A percentile compares a stretch with the other conserved stretches of the same genome.
Conservation (phyloP, 2,329 filamentous ascomycete species). For the Alternaria sp. region DNA sequence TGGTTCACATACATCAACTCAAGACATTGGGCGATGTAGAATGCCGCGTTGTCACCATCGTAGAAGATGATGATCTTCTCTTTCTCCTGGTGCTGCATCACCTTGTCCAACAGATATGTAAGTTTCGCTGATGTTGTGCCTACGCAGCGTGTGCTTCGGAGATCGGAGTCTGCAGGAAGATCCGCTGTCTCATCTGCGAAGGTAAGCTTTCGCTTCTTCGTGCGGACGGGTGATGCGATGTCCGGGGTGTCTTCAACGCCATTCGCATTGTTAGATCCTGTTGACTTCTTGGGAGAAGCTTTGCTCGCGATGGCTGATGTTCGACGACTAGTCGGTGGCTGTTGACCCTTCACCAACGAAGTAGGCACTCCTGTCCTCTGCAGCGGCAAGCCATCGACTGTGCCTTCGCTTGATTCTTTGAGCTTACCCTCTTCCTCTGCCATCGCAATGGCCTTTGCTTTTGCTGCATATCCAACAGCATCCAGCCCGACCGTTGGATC, state of each 20-base stretch:
- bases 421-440: conserved; percentile 28
- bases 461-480: conserved; percentile 35
- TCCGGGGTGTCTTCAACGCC: not conserved
- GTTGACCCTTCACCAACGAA: conserved; percentile 48
- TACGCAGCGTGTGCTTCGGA: conserved; percentile 68
- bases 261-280: not conserved
- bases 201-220: conserved; percentile 44
- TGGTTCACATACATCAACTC: conserved; percentile 72
- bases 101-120: conserved; percentile 79
- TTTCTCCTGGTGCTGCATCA: conserved; percentile 68
- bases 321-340: conserved; percentile 40
- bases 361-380: conserved; percentile 50
- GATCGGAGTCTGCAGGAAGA: conserved; percentile 56
- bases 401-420: conserved; percentile 11
- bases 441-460: conserved; percentile 32
- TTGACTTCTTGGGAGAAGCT: conserved; percentile 25
- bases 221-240: conserved; percentile 21
- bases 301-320: conserved; percentile 29
- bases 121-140: conserved; percentile 87
- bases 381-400: conserved; percentile 10
- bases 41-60: conserved; percentile 84
- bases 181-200: conserved; percentile 36
- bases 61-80: conserved; percentile 96
- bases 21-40: conserved; percentile 81
- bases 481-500: conserved; percentile 36